Base-by-base conservation (phyloP, 306 rosid genomes). In the Quercus wislizeni region DNA sequence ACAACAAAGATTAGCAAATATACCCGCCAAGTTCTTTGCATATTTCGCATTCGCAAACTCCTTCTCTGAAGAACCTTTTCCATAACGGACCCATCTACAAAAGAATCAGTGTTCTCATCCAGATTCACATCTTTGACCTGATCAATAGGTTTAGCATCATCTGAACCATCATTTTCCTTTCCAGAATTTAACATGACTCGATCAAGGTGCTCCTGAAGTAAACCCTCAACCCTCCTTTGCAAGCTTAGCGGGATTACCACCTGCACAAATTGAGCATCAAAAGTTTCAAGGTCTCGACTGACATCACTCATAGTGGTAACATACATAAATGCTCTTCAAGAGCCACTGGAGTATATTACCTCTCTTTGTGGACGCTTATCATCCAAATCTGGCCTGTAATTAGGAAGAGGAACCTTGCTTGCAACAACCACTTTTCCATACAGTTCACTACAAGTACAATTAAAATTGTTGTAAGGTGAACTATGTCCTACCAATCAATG, bases 341-440 rank as follows among this genome's bases (percentile, higher is more conserved):
- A 73, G 56, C n/a, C 49, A 20, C 35, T 13, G 17, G 35, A 86
- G 74, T 74, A 69, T 56, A 81, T 80, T 85, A 94, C 98, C 97
- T 94, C 98, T 81, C 98, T 91, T 64, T 94, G 98, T 64, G 98
- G 98, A 69, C 98, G 93, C 83, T 92, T 94, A 85, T 94, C 98
- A 84, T 94, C 98, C 96, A 94, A 91, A 86, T 94, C 97, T 9
- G 98, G 98, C 73, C 98, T 87, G 85, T 94, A 94, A 90, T 94
- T 91, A 61, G 98, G 97, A 86, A 94, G 98, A 69, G 98, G 98
- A 81, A 88, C 93, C 85, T 90, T 94, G 86, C 98, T 94, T 71
- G 98, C 97, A 79, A 94, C 98, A 70, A 94, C 83, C 74, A 89
- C 98, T 91, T 92, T 94, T 73, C 98, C 98, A 79, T 92, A 94